Base-by-base conservation (phyloP, 768 basidiomycete species). In the Pholiota conissans region DNA sequence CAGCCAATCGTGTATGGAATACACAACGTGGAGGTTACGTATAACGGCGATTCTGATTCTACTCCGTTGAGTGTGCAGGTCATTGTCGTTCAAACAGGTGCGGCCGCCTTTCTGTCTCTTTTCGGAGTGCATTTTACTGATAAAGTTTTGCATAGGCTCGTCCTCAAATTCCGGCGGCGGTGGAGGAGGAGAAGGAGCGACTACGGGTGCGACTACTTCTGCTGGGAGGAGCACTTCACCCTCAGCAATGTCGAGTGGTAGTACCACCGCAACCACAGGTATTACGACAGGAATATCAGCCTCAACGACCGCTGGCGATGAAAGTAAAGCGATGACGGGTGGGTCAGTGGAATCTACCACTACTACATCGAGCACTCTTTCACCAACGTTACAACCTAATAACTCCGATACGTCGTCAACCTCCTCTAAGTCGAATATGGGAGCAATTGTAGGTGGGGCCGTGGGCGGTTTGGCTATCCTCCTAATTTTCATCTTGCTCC, bases 11-110 rank as follows among this genome's bases (percentile, higher is more conserved):
- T 57, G 34, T 9, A 58, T 9, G 57, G 56, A 5, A 29, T 49
- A 3, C 62, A 63, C 34, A 61, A 32, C 2, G 35, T 58, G 22
- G 42, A 55, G 11, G 56, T 59, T 14, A 29, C 49, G 10, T 59
- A 61, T 18, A 49, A 61, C 16, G 52, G 61, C n/a, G 39, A 60
- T 29, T 8, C 40, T 2, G 16, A 52, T 10, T 37, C 45, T 1
- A 52, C 55, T 16, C 61, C 59, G 3, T 16, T 59, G 2, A 57
- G 32, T 13, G 10, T 61, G 0, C 22, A 40, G 16, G 10, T 10
- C 5, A n/a, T 49, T 20, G 10, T 28, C 2, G 39, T 40, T 18
- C 39, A 40, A 18, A 40, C 16, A 3, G 39, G 39, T 40, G n/a
- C 39, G 30, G 6, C 7, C 30, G 30, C 6, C 13, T 6, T 13